phyloP scores from a whole-genome alignment of 306 rosid species.

The Potentilla sterilis region DNA sequence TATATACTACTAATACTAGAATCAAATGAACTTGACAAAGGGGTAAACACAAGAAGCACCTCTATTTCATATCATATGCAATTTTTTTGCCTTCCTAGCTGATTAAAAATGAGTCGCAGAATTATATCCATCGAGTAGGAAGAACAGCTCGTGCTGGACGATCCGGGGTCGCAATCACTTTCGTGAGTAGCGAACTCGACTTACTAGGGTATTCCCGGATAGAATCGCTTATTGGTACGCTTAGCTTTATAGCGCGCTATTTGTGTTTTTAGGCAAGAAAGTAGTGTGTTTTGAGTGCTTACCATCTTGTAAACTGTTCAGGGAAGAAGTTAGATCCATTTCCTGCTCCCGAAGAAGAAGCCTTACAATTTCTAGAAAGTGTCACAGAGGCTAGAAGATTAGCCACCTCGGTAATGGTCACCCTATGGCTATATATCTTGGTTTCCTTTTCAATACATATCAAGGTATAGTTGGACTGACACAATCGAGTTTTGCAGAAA shows the following conservation, averaged over 20 bases:
- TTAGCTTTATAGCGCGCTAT: not conserved
- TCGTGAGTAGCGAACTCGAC: slow-evolving; percentile 67
- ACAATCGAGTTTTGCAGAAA: not conserved
- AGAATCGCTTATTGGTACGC: slow-evolving; percentile 70
- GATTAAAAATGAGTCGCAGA: slow-evolving; percentile 38
- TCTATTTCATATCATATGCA: too few species aligned
- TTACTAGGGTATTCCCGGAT: slow-evolving; percentile 52
- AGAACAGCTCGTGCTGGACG: slow-evolving; percentile 96
- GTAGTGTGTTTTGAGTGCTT: not conserved
- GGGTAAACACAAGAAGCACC: too few species aligned
- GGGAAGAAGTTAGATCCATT: not conserved
- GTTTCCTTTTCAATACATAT: not conserved
- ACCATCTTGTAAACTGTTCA: not conserved
- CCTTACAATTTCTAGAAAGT: not conserved
- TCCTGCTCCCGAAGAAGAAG: not conserved
- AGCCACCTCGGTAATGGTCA: not conserved
- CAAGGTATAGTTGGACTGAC: not conserved
- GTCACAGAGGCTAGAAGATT: not conserved
- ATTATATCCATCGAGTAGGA: slow-evolving; percentile 88
- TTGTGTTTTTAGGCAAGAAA: slow-evolving; percentile 6
- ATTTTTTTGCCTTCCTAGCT: too few species aligned
- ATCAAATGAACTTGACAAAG: too few species aligned
- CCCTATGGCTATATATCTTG: not conserved
- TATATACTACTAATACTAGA: too few species aligned
- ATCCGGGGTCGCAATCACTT: slow-evolving; percentile 77